Conservation (phyloP, 2,329 filamentous ascomycete genomes). For the Cladophialophora chaetospira region DNA sequence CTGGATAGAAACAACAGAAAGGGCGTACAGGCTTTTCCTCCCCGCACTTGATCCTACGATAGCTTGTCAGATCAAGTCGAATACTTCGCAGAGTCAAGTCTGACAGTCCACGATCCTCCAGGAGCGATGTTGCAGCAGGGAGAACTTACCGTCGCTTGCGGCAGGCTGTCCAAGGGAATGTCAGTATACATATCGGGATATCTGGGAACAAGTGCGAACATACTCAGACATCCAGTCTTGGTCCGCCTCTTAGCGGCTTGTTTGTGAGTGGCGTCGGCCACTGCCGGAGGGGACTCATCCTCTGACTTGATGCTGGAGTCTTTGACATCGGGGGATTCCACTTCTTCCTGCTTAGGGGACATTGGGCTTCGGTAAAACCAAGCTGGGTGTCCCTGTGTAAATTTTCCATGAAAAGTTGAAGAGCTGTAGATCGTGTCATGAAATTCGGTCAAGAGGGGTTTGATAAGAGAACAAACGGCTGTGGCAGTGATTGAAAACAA, state of each 20-base stretch:
- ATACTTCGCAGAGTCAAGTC: neutral
- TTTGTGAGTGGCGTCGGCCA: slow-evolving; percentile 19
- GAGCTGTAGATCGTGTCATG: neutral
- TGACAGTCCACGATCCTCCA: neutral
- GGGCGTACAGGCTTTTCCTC: slow-evolving; percentile 62
- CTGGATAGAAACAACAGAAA: neutral
- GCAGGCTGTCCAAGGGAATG: slow-evolving; percentile 63
- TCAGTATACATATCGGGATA: slow-evolving; percentile 12
- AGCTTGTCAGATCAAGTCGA: neutral
- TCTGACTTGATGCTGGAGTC: slow-evolving; percentile 47
- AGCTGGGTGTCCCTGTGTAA: neutral
- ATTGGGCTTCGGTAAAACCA: slow-evolving; percentile 3
- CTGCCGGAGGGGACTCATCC: slow-evolving; percentile 2
- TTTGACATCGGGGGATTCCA: slow-evolving; percentile 27
- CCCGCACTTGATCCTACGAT: slow-evolving; percentile 78
- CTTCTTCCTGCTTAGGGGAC: slow-evolving; percentile 26
- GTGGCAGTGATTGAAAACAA: neutral
- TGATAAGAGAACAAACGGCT: slow-evolving; percentile 3
- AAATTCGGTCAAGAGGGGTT: neutral
- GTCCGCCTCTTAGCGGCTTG: slow-evolving; percentile 66
- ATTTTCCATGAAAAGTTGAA: neutral
- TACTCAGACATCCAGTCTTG: slow-evolving; percentile 90
- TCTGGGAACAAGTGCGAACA: slow-evolving; percentile 37
- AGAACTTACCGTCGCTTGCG: slow-evolving; percentile 68
- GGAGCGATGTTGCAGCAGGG: neutral